Evolutionary conservation across 352 stramenopile genomes (phyloP).

Genomic region (Thalassiosira ordinaria): DNA sequence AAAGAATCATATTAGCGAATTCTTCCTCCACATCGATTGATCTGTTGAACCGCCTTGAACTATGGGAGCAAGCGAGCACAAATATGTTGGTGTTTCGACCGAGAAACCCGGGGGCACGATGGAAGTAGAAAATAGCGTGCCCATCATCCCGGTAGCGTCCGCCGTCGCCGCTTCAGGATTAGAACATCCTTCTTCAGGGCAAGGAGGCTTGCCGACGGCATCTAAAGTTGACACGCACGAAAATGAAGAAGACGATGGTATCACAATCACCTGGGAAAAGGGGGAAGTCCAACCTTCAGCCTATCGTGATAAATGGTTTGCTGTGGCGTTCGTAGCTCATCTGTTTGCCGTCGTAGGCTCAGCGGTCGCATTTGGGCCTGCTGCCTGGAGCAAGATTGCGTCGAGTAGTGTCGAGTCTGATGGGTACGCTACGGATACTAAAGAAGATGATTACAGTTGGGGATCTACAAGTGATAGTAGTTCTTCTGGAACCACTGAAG

Average conservation of each 20-base stretch:
- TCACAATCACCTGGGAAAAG: constrained; percentile 48
- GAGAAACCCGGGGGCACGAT: not conserved
- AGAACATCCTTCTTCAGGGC: not conserved
- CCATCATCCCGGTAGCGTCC: not conserved
- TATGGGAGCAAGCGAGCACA: not conserved
- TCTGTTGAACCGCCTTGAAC: too few relatives aligned
- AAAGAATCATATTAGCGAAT: too few relatives aligned
- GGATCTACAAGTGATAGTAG: constrained; percentile 18
- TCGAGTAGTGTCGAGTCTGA: not conserved
- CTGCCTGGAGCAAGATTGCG: not conserved
- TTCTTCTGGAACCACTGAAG: too few relatives aligned
- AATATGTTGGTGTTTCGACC: constrained; percentile 5
- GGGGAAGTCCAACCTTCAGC: constrained; percentile 47
- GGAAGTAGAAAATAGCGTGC: constrained; percentile 3
- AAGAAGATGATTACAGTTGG: constrained; percentile 9
- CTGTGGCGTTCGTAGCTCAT: constrained; percentile 61
- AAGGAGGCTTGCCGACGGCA: constrained; percentile 3
- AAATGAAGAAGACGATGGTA: constrained; percentile 21
- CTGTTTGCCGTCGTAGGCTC: constrained; percentile 49
- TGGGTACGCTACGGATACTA: not conserved
- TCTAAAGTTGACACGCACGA: constrained; percentile 12
- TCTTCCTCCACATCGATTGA: too few relatives aligned
- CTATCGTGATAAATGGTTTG: constrained; percentile 67
- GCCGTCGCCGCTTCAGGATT: not conserved
- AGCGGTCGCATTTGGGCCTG: constrained; percentile 27